These are phyloP conservation scores for Scheffersomyces titani DNA, from an alignment of 1,139 yeast species.

Conservation along the genomic window DNA sequence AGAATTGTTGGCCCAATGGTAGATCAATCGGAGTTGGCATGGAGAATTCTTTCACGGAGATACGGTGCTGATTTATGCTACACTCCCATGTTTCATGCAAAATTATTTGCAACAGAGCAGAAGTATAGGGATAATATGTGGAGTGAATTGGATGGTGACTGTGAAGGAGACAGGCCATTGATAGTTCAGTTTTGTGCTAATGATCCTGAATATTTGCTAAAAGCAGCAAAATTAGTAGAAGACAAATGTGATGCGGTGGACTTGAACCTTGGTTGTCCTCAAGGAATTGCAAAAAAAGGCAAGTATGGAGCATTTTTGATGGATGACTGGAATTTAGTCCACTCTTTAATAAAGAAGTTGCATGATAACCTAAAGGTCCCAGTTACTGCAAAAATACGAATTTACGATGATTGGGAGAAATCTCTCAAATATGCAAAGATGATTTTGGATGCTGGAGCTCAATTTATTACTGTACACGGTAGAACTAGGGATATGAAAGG, in stretches of 20 bases:
- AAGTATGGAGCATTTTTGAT: conserved; percentile 92
- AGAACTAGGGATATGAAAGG: conserved; percentile 98
- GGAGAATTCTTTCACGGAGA: conserved; percentile 84
- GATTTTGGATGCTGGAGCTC: conserved; percentile 96
- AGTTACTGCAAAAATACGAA: conserved; percentile 93
- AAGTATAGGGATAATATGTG: conserved; percentile 81
- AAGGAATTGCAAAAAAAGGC: conserved; percentile 94
- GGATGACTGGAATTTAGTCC: conserved; percentile 94
- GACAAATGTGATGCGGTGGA: conserved; percentile 94
- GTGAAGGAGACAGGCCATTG: conserved; percentile 69
- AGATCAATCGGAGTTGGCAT: conserved; percentile 93
- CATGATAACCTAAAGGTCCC: conserved; percentile 79
- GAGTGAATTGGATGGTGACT: conserved; percentile 73
- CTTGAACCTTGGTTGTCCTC: conserved; percentile 95
- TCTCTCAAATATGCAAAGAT: conserved; percentile 84
- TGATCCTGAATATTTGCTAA: conserved; percentile 79
- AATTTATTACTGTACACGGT: conserved; percentile 92
- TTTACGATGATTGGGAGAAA: conserved; percentile 83
- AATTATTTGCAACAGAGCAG: conserved; percentile 80
- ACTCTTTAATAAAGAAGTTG: conserved; percentile 66
- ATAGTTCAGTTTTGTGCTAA: conserved; percentile 96
- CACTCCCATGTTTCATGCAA: conserved; percentile 96
- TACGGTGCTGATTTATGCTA: conserved; percentile 95
- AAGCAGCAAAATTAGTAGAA: conserved; percentile 79
- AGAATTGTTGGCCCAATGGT: conserved; percentile 98